phyloP scores from a whole-genome alignment of 2,329 filamentous ascomycete genomes.

The Fusarium illudens region DNA sequence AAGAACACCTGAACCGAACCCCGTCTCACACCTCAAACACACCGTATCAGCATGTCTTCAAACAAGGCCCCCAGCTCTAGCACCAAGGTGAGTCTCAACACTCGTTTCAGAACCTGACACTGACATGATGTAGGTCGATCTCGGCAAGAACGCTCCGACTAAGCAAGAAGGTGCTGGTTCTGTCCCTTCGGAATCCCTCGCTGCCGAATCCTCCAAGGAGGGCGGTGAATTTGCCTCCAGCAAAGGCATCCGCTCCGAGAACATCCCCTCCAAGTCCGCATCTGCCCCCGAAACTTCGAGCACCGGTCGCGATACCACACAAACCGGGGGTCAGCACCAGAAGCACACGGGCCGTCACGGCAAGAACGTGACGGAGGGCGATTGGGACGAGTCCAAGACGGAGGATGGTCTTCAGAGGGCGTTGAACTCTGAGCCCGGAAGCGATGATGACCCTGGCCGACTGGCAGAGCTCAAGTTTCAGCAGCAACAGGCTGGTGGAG shows the following conservation, averaged over 20 bases:
- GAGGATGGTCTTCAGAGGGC: constrained; percentile 51
- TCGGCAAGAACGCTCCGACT: constrained; percentile 56
- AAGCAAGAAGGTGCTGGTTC: constrained; percentile 70
- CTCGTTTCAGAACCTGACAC: not conserved
- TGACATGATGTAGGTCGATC: constrained; percentile 52
- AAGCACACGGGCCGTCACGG: constrained; percentile 51
- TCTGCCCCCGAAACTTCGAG: constrained; percentile 8
- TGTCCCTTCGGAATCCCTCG: constrained; percentile 75
- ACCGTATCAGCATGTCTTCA: constrained; percentile 28
- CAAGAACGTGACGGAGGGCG: constrained; percentile 53
- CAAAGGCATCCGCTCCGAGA: constrained; percentile 52
- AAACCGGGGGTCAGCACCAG: constrained; percentile 47
- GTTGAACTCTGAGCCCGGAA: constrained; percentile 55
- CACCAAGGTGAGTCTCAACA: constrained; percentile 33
- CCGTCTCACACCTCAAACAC: not conserved
- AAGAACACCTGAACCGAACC: not conserved
- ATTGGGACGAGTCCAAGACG: constrained; percentile 45
- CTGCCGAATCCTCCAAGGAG: constrained; percentile 71
- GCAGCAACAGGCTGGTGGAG: constrained; percentile 36
- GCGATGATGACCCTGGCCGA: constrained; percentile 57
- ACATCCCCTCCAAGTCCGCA: constrained; percentile 8
- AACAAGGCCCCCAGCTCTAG: constrained; percentile 28
- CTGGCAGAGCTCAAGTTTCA: constrained; percentile 56
- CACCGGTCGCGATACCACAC: constrained; percentile 5
- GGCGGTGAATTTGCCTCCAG: constrained; percentile 71